These are phyloP conservation scores for Arabidopsis arenosa DNA, from an alignment of 345 rosid genomes.

Conservation along the genomic window DNA sequence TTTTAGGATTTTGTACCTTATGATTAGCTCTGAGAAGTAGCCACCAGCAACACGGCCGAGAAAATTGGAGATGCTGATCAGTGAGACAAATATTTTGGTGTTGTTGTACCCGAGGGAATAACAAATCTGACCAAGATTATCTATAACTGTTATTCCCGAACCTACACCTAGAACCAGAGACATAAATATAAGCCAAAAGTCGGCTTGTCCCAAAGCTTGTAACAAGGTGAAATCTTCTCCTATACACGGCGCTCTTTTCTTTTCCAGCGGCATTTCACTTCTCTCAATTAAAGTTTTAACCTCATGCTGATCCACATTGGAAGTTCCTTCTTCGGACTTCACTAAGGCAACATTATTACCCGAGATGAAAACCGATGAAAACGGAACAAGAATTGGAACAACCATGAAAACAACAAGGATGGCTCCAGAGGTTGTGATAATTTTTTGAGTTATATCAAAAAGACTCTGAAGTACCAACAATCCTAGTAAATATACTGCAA, in stretches of 20 bases:
- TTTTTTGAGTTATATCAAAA: conserved; percentile 52
- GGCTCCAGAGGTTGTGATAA: conserved; percentile 50
- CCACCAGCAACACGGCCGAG: conserved; percentile 95
- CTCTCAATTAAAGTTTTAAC: conserved; percentile 56
- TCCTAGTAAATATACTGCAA: conserved; percentile 75
- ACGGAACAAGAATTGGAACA: conserved; percentile 65
- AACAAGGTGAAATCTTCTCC: conserved; percentile 82
- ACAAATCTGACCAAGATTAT: conserved; percentile 85
- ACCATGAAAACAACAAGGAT: conserved; percentile 58
- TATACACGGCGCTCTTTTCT: conserved; percentile 65
- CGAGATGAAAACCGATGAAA: conserved; percentile 47
- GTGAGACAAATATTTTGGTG: conserved; percentile 69
- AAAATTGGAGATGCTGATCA: conserved; percentile 89
- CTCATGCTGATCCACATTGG: conserved; percentile 43
- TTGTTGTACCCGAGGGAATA: conserved; percentile 66
- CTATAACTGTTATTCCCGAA: conserved; percentile 82
- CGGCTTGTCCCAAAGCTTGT: conserved; percentile 72
- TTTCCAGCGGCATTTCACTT: conserved; percentile 59
- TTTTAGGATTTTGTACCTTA: conserved; percentile 48
- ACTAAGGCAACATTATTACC: conserved; percentile 44
- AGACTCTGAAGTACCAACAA: conserved; percentile 70
- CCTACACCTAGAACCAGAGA: conserved; percentile 77
- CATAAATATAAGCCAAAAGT: conserved; percentile 77
- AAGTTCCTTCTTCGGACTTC: conserved; percentile 46
- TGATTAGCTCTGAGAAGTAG: conserved; percentile 78